phyloP scores from a whole-genome alignment of 2,329 filamentous ascomycete genomes.

The Orbilia brochopaga region DNA sequence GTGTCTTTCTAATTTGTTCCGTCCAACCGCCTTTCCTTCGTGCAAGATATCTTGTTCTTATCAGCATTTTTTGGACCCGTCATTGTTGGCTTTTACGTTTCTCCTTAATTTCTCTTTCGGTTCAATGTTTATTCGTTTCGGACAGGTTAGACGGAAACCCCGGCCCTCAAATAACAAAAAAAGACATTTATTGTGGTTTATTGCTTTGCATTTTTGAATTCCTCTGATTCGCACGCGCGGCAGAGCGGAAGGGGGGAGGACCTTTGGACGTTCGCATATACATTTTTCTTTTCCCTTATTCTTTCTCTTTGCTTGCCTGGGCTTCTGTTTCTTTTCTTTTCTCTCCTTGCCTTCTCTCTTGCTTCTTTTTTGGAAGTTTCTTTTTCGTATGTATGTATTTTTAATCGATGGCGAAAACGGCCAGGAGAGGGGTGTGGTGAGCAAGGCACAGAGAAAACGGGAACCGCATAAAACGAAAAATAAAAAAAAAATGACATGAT shows the following conservation, averaged over 20 bases:
- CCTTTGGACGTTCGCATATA: not conserved
- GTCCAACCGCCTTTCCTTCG: not conserved
- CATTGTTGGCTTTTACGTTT: conserved; percentile 15
- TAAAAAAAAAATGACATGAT: not conserved
- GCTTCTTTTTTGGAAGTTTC: conserved; percentile 15
- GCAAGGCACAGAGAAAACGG: not conserved
- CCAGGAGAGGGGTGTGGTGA: not conserved
- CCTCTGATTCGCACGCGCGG: conserved; percentile 5
- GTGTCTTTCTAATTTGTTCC: not conserved
- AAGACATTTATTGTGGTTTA: not conserved
- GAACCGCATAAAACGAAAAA: conserved; percentile 10
- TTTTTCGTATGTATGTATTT: conserved; percentile 44
- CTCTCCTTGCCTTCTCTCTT: conserved; percentile 1
- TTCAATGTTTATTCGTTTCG: conserved; percentile 20
- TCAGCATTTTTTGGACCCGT: not conserved
- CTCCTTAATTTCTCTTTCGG: conserved; percentile 28
- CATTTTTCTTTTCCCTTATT: conserved; percentile 3
- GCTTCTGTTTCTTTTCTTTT: conserved; percentile 15
- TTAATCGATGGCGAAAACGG: conserved; percentile 22
- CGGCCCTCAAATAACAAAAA: not conserved
- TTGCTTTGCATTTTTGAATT: conserved; percentile 1
- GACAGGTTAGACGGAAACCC: conserved; percentile 1
- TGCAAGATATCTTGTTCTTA: not conserved
- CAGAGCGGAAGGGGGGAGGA: not conserved
- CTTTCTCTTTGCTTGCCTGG: conserved; percentile 27